Evolutionary conservation across 2,329 filamentous ascomycete species (phyloP), one percentile per base, ranked within the genome.

Genomic region (Orbilia quercus): DNA sequence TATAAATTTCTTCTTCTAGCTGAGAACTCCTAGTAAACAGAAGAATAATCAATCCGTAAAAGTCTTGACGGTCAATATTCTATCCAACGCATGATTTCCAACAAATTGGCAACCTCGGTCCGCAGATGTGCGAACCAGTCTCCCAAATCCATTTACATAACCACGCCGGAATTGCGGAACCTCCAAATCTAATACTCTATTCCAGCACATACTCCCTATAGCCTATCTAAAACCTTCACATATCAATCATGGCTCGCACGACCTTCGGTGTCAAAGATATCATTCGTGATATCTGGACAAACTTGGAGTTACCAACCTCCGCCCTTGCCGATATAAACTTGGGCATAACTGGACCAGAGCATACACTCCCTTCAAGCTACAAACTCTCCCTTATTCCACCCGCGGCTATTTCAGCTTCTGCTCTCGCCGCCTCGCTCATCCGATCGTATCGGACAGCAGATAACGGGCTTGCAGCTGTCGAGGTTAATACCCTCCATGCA

Each of bases 341-440:
- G n/a, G 36, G 40, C 23, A 50, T 72, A 25, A 60, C 53, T 3
- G 59, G 59, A n/a, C 67, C 67, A 5, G 67, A 51, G 18, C 53
- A 55, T 31, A 59, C 59, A 7, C 14, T 72, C 12, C 59, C 67
- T 11, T 72, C 67, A 14, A 72, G 67, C 16, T 72, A 72, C 34
- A 48, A 47, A 16, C 47, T 72, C 2, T 72, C 67, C 14, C 38
- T 65, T 9, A 14, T 72, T 38, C 59, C 67, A 7, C 67, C 67
- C 6, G 59, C 54, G 1, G 67, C 82, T 0, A 85, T 88, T 23
- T 84, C 81, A 0, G 76, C 85, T 0, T 84, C 85, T 0, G 84
- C 84, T 0, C 79, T 88, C 0, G 77, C 82, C 0, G 85, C 85
- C 1, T 82, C 84, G 0, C 79, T 84, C 7, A 77, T 86, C 11